These are phyloP conservation scores for Suillus alpinus DNA, from an alignment of 768 basidiomycete genomes.

Conservation along the genomic window DNA sequence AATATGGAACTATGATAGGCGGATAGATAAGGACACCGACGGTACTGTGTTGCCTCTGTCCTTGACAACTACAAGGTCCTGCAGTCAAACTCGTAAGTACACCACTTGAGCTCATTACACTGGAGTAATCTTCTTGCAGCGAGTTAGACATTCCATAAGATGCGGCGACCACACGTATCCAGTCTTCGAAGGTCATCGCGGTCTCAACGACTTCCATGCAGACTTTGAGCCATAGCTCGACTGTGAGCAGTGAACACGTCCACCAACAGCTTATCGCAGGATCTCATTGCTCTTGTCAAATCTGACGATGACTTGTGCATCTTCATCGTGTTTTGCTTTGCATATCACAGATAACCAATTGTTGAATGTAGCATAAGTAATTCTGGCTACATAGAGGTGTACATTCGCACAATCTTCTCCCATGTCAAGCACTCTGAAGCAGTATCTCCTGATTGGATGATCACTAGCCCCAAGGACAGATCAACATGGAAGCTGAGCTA, in stretches of 20 bases:
- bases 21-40: background rate
- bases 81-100: background rate
- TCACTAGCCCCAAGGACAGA: too few species aligned
- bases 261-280: constrained; percentile 38
- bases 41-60: background rate
- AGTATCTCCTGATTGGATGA: constrained; percentile 18
- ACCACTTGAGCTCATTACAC: background rate
- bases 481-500: too few species aligned
- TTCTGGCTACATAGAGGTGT: constrained; percentile 30
- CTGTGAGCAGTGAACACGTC: background rate
- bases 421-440: constrained; percentile 44
- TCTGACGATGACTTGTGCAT: constrained; percentile 21
- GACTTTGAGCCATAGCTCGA: background rate
- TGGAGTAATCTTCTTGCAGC: too few species aligned
- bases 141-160: background rate
- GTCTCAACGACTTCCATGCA: background rate
- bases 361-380: background rate
- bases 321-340: background rate
- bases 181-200: background rate
- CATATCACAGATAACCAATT: background rate
- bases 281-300: constrained; percentile 47
- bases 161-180: background rate
- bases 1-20: background rate
- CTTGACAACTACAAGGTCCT: background rate
- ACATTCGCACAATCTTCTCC: constrained; percentile 43